A percentile compares a stretch with the other conserved stretches of the same genome.
Evolutionary conservation across 2,329 filamentous ascomycete species (phyloP).

Genomic region (Cytospora chrysosperma): DNA sequence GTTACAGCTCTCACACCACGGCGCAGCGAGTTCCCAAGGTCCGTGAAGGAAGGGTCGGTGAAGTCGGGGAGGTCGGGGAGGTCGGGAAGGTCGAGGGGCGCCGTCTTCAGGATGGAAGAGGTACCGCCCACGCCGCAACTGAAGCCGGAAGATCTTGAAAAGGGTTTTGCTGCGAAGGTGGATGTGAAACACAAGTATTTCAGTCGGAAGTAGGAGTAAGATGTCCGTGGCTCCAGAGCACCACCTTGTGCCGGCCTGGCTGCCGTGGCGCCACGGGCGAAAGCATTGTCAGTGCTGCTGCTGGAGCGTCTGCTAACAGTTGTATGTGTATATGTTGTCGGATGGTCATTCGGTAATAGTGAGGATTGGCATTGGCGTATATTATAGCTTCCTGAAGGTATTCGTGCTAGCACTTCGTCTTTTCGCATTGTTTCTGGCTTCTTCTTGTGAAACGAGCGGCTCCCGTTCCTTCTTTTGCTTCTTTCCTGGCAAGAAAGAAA

Average conservation of each 20-base stretch:
- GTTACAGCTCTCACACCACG: constrained; percentile 62
- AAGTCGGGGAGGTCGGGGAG: constrained; percentile 37
- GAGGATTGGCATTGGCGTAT: constrained; percentile 8
- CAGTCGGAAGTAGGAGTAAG: constrained; percentile 32
- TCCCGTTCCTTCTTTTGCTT: constrained; percentile 49
- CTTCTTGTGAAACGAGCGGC: constrained; percentile 32
- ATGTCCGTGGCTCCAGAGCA: not conserved
- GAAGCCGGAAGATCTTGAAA: constrained; percentile 57
- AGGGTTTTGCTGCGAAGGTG: constrained; percentile 44
- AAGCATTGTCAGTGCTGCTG: not conserved
- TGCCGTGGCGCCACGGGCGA: not conserved
- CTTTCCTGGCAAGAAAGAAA: constrained; percentile 69
- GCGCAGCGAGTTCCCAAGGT: constrained; percentile 58
- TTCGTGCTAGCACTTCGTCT: constrained; percentile 76
- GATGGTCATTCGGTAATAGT: not conserved
- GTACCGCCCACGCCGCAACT: constrained; percentile 58
- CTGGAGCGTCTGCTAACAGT: not conserved
- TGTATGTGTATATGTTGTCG: not conserved
- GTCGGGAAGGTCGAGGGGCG: constrained; percentile 33
- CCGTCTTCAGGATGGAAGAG: constrained; percentile 51
- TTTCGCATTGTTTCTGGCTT: constrained; percentile 38
- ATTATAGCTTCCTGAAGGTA: constrained; percentile 66
- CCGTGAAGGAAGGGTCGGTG: constrained; percentile 46
- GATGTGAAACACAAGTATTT: constrained; percentile 39
- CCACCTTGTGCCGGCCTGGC: not conserved